Percentiles rank a stretch among this genome's conserved stretches.
Evolutionary conservation across 106 monocot species (phyloP).

Genomic region (Phalaenopsis equestris): DNA sequence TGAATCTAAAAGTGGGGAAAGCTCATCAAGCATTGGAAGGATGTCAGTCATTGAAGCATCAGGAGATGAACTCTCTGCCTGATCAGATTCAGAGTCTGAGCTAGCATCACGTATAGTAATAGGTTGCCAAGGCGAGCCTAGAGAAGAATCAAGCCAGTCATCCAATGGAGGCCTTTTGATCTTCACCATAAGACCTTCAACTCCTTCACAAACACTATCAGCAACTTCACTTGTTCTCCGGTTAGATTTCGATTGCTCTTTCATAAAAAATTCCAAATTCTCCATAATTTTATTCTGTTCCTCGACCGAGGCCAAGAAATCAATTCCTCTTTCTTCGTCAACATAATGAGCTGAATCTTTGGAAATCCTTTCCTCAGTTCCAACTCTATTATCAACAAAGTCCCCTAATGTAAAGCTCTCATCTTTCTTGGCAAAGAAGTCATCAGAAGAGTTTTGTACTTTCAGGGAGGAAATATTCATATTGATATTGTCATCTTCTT

Average conservation of each 20-base stretch:
- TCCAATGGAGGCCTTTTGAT: slow-evolving; percentile 6
- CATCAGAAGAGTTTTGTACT: slow-evolving; percentile 2
- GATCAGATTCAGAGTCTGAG: slow-evolving; percentile 10
- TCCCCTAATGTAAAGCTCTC: background rate
- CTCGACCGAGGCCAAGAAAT: slow-evolving; percentile 1
- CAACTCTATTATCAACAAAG: background rate
- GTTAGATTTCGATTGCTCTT: slow-evolving; percentile 16
- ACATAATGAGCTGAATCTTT: background rate
- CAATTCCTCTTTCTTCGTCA: background rate
- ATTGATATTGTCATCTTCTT: slow-evolving; percentile 30
- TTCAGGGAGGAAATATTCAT: slow-evolving; percentile 28
- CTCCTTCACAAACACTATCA: slow-evolving; percentile 9
- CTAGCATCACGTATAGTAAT: background rate
- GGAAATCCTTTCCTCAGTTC: background rate
- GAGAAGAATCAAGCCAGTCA: slow-evolving; percentile 11
- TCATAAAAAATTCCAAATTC: slow-evolving; percentile 14
- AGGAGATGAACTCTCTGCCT: slow-evolving; percentile 8
- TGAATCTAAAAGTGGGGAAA: slow-evolving; percentile 12
- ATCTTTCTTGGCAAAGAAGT: slow-evolving; percentile 5
- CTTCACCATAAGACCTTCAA: slow-evolving; percentile 17
- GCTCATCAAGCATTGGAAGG: slow-evolving; percentile 14
- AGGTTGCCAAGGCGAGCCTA: slow-evolving; percentile 10
- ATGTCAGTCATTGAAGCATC: slow-evolving; percentile 13
- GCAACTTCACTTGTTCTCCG: slow-evolving; percentile 6
- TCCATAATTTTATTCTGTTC: slow-evolving; percentile 8